Evolutionary conservation across 441 rosid species (phyloP).

Genomic region (Arabidopsis lyrata): DNA sequence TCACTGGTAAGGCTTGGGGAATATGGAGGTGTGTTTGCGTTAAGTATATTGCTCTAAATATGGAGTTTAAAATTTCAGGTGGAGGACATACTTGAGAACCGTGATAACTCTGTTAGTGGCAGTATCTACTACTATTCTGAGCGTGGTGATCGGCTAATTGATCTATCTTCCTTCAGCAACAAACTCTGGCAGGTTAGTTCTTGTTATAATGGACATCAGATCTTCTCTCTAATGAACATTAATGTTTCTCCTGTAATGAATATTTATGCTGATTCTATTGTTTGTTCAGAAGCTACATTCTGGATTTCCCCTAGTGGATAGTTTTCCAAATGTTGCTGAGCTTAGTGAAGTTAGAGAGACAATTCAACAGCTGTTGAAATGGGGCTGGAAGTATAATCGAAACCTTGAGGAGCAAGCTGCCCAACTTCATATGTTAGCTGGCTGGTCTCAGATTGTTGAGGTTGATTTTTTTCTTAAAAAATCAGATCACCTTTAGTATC

Average conservation of each 20-base stretch:
- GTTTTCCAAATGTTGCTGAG: slow-evolving; percentile 72
- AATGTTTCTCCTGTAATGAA: slow-evolving; percentile 25
- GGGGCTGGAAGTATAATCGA: slow-evolving; percentile 97
- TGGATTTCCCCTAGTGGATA: slow-evolving; percentile 71
- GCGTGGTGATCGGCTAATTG: slow-evolving; percentile 96
- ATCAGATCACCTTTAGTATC: slow-evolving; percentile 23
- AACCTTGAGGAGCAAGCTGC: slow-evolving; percentile 99
- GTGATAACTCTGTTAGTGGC: slow-evolving; percentile 76
- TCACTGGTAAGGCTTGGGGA: slow-evolving; percentile 63
- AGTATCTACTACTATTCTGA: slow-evolving; percentile 88
- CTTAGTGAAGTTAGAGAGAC: slow-evolving; percentile 81
- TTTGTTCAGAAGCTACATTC: slow-evolving; percentile 72
- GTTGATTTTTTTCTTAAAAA: slow-evolving; percentile 49
- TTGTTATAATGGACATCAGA: slow-evolving; percentile 24
- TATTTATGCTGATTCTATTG: slow-evolving; percentile 37
- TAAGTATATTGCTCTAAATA: slow-evolving; percentile 25
- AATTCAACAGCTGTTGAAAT: slow-evolving; percentile 85
- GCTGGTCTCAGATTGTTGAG: slow-evolving; percentile 98
- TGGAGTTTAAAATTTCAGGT: slow-evolving; percentile 55
- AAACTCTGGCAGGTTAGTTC: slow-evolving; percentile 89
- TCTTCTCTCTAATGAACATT: slow-evolving; percentile 29
- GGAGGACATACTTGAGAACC: slow-evolving; percentile 82
- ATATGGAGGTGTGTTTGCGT: slow-evolving; percentile 21
- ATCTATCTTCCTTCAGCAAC: slow-evolving; percentile 77
- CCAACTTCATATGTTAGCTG: slow-evolving; percentile 98